Base-by-base conservation (phyloP, 2,329 filamentous ascomycete species). In the Plectosphaerella sp. region DNA sequence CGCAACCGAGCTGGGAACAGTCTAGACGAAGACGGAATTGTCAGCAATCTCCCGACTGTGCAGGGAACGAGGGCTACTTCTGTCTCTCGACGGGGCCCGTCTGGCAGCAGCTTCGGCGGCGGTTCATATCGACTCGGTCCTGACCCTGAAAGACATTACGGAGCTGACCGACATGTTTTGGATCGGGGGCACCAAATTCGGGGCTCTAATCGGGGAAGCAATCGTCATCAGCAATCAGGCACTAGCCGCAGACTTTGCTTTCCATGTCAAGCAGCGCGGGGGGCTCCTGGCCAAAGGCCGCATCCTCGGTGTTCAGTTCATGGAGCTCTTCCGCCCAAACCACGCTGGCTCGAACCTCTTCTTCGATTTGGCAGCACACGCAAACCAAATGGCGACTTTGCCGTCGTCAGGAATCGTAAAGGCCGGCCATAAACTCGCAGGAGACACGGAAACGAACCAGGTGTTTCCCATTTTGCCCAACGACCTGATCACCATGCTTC, bases 121-220 rank as follows among this genome's bases (percentile, higher is more conserved):
- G 20, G 22, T 22, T 22, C 22, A 22, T 5, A 22, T 5, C 22
- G 22, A 22, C 22, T 77, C 73, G 39, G 72, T 77, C 51, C 59
- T 78, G 61, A 70, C 67, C 0, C 63, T 76, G 5, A 56, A 58
- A 0, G 76, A 79, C 50, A 61, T 79, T 6, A 60, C 76, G 2
- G 70, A 75, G 5, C 57, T 77, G 41, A 76, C 73, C 0, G 76
- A 79, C 51, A 75, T 79, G 18, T 79, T 79, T 63, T 79, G 76
- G 76, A 78, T 79, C 37, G 76, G 76, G 3, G 76, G 76, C 0
- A 79, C 76, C 5, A 79, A 79, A 56, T 75, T 75, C 55, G 76
- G 76, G 1, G 75, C 75, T 0, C 57, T 79, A 4, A 65, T 79
- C 4, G 76, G 76, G 2, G 76, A 79, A 53, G 76, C 76, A 2